These are phyloP conservation scores for Eragrostis nindensis DNA, from an alignment of 176 grass and related monocot genomes.

Conservation along the genomic window DNA sequence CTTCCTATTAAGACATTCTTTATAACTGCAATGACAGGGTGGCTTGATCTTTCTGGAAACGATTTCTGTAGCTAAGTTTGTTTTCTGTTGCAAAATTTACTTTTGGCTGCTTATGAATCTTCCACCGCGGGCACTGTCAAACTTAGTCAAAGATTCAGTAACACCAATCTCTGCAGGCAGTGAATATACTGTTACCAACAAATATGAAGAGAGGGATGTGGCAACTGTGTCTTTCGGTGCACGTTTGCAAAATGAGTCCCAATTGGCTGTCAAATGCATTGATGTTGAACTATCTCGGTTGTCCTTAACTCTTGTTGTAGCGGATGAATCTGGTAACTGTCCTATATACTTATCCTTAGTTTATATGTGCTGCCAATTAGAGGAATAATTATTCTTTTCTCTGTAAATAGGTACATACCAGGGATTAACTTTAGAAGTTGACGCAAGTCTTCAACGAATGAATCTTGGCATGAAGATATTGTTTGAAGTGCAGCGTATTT, in stretches of 20 bases:
- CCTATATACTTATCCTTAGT: conserved; percentile 24
- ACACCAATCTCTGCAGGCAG: conserved; percentile 31
- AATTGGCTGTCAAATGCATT: conserved; percentile 49
- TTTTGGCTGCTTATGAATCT: conserved; percentile 50
- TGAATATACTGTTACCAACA: conserved; percentile 30
- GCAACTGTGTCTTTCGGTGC: conserved; percentile 35
- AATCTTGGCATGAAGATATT: conserved; percentile 57
- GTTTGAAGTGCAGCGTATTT: conserved; percentile 59
- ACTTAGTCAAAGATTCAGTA: conserved; percentile 47
- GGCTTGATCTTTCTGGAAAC: conserved; percentile 88
- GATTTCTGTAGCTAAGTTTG: conserved; percentile 69
- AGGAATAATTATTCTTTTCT: conserved; percentile 24
- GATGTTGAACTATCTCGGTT: conserved; percentile 62
- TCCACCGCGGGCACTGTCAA: conserved; percentile 15
- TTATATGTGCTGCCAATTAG: conserved; percentile 29
- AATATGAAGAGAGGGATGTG: conserved; percentile 32
- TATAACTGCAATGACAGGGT: conserved; percentile 60
- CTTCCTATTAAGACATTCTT: conserved; percentile 38
- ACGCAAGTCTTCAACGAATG: conserved; percentile 51
- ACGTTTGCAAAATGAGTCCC: conserved; percentile 48
- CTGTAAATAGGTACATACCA: conserved; percentile 57
- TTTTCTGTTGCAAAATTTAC: conserved; percentile 64
- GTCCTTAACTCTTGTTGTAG: conserved; percentile 60
- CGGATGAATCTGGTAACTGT: conserved; percentile 61
- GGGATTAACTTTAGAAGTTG: conserved; percentile 66